phyloP scores from a whole-genome alignment of 2,329 filamentous ascomycete genomes.

The Trichophyton equinum region DNA sequence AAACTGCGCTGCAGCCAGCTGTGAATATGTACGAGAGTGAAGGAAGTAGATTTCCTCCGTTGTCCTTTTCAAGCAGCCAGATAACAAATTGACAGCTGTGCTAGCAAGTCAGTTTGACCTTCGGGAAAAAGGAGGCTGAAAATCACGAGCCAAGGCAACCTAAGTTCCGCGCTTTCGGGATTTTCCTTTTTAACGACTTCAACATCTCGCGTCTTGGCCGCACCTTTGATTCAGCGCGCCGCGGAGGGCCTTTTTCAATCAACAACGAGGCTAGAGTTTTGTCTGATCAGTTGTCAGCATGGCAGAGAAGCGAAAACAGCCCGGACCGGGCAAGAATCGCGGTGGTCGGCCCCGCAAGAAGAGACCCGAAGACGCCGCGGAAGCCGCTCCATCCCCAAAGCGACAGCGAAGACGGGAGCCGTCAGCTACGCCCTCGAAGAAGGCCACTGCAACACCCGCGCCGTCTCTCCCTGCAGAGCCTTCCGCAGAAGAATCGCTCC shows the following conservation, averaged over 20 bases:
- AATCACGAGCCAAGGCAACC: neutral
- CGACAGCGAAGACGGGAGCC: conserved; percentile 6
- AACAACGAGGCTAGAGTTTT: neutral
- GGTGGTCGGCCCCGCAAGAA: conserved; percentile 30
- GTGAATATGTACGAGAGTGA: too few species aligned
- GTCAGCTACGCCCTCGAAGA: conserved; percentile 20
- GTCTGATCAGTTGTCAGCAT: conserved; percentile 14
- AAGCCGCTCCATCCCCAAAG: conserved; percentile 15
- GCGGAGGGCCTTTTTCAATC: neutral
- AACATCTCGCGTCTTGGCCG: neutral
- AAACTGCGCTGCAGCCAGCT: too few species aligned
- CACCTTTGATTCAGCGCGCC: neutral
- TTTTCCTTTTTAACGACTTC: neutral
- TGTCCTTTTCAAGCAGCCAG: neutral
- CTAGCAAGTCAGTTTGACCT: too few species aligned
- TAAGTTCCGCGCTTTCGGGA: conserved; percentile 3
- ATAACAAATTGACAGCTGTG: neutral
- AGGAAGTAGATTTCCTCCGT: too few species aligned
- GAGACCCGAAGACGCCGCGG: conserved; percentile 29
- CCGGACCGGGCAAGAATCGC: conserved; percentile 32
- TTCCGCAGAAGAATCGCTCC: conserved; percentile 30
- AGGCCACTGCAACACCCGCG: conserved; percentile 20
- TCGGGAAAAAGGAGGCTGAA: neutral
- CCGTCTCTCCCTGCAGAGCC: conserved; percentile 12
- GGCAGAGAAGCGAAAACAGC: conserved; percentile 34